phyloP scores from a whole-genome alignment of 2,329 filamentous ascomycete species.

The Microdochium bolleyi region DNA sequence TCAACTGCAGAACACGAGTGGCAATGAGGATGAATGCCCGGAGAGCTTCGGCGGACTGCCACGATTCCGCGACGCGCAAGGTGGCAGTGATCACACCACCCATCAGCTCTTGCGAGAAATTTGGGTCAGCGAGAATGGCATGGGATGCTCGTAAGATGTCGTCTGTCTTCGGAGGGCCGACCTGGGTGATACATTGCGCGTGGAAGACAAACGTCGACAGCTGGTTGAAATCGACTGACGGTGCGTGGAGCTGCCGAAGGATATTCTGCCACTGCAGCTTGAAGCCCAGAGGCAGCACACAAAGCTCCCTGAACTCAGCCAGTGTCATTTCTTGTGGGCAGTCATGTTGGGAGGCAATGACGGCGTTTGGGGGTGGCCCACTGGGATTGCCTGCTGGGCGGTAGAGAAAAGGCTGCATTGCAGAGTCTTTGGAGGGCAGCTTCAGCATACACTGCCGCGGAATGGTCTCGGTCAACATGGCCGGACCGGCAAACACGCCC shows the following conservation, averaged over 20 bases:
- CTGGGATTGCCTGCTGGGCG: constrained; percentile 15
- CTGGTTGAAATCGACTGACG: constrained; percentile 41
- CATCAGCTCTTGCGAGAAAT: constrained; percentile 25
- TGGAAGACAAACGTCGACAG: constrained; percentile 37
- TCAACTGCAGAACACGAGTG: constrained; percentile 33
- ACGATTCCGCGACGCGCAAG: constrained; percentile 35
- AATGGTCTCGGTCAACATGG: constrained; percentile 25
- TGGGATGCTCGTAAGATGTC: constrained; percentile 22
- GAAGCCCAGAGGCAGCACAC: constrained; percentile 35
- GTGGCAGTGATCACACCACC: constrained; percentile 19
- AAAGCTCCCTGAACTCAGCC: constrained; percentile 47
- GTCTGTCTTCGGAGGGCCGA: constrained; percentile 22
- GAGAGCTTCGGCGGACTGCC: constrained; percentile 36
- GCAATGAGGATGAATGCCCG: constrained; percentile 29
- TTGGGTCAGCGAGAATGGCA: constrained; percentile 19
- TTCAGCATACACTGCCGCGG: neutral
- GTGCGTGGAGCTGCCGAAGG: constrained; percentile 36
- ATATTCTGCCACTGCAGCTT: constrained; percentile 49
- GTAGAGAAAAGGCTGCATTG: constrained; percentile 30
- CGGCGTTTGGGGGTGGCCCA: constrained; percentile 35
- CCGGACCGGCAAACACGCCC: constrained; percentile 16
- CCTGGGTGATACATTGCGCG: constrained; percentile 39
- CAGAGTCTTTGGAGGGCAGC: constrained; percentile 17
- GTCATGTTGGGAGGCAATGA: constrained; percentile 37
- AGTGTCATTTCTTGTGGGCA: constrained; percentile 41